Evolutionary conservation across 352 stramenopile species (phyloP), one percentile per base, ranked within the genome.

Genomic region (Aphanomyces euteiches): DNA sequence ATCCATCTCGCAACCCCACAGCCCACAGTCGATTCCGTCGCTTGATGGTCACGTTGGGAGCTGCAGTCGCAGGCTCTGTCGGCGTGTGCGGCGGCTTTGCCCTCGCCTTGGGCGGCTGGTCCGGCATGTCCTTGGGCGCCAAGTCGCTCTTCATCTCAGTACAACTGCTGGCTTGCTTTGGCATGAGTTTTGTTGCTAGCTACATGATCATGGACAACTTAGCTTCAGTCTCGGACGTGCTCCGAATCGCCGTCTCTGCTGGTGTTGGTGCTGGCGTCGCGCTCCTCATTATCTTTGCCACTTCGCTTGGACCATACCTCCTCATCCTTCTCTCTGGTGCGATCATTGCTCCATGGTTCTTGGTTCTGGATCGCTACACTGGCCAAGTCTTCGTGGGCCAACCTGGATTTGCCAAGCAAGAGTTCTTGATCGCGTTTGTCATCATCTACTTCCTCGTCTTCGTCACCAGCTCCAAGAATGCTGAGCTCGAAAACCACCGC

Each of bases 391-490:
- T 93, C 71, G 79, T 82, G 3, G 70, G 65, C 0, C 78, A 92
- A 76, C 92, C 93, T 72, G 73, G 87, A 47, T 72, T 95, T 36
- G 88, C 88, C 56, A 87, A 87, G 7, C 88, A 95, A 69, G 88
- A 95, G 66, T 95, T 95, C 75, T 81, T 95, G 12, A 78, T 95
- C 66, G 84, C 85, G 45, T 95, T 95, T 72, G 84, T 90, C 56
- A 88, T 95, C 63, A 90, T 95, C 71, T 95, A 92, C 64, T 75
- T 92, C 72, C 78, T 95, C 40, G 76, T 95, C n/a, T 93, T 84
- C 60, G 78, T 76, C 53, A 92, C 84, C 1, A 69, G 67, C 36
- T 93, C 84, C 71, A 95, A 95, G 81, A 89, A 83, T 5, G 76
- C 74, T 7, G 88, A 95, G 56, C 74, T 93, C 28, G 88, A 95